These are phyloP conservation scores for Glaciozyma antarctica DNA, from an alignment of 768 basidiomycete species.

Conservation along the genomic window DNA sequence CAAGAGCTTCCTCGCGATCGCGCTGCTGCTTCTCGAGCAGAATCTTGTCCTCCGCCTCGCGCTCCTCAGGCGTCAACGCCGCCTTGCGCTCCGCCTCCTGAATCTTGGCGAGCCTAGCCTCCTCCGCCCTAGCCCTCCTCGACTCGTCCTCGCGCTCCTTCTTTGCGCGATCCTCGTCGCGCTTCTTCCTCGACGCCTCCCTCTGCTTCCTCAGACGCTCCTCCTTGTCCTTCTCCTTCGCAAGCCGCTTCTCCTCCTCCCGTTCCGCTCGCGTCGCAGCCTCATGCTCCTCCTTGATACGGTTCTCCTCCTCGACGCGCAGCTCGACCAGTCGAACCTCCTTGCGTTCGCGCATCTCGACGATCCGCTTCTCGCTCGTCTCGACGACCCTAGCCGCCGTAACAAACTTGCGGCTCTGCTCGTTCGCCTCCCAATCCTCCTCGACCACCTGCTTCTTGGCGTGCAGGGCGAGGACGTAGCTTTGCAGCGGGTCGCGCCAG, in stretches of 20 bases:
- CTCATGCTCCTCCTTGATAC: not conserved
- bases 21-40: slow-evolving; percentile 6
- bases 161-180: slow-evolving; percentile 27
- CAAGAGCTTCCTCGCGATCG: slow-evolving; percentile 9
- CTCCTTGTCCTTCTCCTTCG: slow-evolving; percentile 23
- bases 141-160: slow-evolving; percentile 24
- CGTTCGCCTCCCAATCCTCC: slow-evolving; percentile 17
- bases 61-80: slow-evolving; percentile 23
- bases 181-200: slow-evolving; percentile 25
- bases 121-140: slow-evolving; percentile 17
- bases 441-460: slow-evolving; percentile 16
- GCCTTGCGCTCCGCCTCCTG: slow-evolving; percentile 21
- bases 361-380: slow-evolving; percentile 13
- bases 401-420: slow-evolving; percentile 22
- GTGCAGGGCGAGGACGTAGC: slow-evolving; percentile 18
- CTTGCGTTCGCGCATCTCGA: slow-evolving; percentile 22
- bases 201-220: slow-evolving; percentile 27
- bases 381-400: slow-evolving; percentile 21
- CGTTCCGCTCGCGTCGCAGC: not conserved
- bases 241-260: slow-evolving; percentile 11
- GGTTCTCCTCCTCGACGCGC: slow-evolving; percentile 2
- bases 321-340: slow-evolving; percentile 10
- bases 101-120: slow-evolving; percentile 23
- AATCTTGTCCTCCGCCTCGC: slow-evolving; percentile 22
- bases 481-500: slow-evolving; percentile 28